phyloP scores from a whole-genome alignment of 1,284 basidiomycete genomes.

The Heterobasidion parviporum region DNA sequence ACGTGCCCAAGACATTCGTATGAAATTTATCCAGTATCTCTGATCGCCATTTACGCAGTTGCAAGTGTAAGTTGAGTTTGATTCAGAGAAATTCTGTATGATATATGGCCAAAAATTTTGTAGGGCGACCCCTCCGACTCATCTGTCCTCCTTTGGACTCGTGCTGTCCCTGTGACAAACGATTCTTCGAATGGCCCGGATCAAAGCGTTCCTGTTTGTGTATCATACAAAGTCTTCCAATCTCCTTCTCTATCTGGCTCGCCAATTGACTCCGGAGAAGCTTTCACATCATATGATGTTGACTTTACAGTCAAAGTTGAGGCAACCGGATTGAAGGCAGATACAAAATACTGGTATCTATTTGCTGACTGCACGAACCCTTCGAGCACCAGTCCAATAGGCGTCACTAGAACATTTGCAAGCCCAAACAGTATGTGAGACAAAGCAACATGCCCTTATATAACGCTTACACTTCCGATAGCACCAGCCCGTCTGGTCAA shows the following conservation, averaged over 20 bases:
- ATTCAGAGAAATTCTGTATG: neutral
- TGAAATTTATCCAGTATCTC: neutral
- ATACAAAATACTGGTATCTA: slow-evolving; percentile 53
- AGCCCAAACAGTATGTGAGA: slow-evolving; percentile 28
- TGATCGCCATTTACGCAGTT: slow-evolving; percentile 17
- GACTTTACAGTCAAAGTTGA: slow-evolving; percentile 63
- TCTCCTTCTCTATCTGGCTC: slow-evolving; percentile 28
- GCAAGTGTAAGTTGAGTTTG: slow-evolving; percentile 20
- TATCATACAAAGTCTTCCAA: slow-evolving; percentile 41
- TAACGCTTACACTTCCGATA: slow-evolving; percentile 11
- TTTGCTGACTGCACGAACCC: slow-evolving; percentile 52
- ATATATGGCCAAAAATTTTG: slow-evolving; percentile 10
- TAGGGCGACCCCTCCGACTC: slow-evolving; percentile 52
- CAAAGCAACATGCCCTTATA: slow-evolving; percentile 16
- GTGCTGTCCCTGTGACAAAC: slow-evolving; percentile 33
- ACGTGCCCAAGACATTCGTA: neutral
- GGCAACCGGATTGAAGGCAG: slow-evolving; percentile 40
- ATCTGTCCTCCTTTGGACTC: slow-evolving; percentile 58
- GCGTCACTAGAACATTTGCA: slow-evolving; percentile 41
- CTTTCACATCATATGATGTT: slow-evolving; percentile 55
- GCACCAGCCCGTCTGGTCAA: slow-evolving; percentile 45
- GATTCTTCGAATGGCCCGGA: slow-evolving; percentile 29
- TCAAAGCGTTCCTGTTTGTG: slow-evolving; percentile 50
- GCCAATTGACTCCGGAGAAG: slow-evolving; percentile 38
- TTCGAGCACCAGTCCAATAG: slow-evolving; percentile 35